These are phyloP conservation scores for Lumnitzera littorea DNA, from an alignment of 345 rosid genomes.

Conservation along the genomic window DNA sequence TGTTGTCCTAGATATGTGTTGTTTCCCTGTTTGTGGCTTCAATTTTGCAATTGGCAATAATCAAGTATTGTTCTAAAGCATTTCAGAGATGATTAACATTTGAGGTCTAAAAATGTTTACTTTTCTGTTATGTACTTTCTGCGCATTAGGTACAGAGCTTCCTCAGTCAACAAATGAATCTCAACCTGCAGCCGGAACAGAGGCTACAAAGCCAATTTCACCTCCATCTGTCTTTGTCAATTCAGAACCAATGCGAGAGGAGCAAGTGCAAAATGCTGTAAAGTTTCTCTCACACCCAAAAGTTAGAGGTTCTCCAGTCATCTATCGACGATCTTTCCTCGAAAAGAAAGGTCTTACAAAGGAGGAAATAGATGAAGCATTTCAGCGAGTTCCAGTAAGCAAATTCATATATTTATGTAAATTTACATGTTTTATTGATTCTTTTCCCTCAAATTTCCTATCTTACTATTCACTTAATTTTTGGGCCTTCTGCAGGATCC, in stretches of 20 bases:
- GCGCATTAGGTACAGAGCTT: conserved; percentile 31
- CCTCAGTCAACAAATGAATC: conserved; percentile 34
- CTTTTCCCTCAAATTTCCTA: not conserved
- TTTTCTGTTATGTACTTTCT: not conserved
- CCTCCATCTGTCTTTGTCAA: conserved; percentile 69
- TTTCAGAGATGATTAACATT: too few relatives aligned
- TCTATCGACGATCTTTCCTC: conserved; percentile 86
- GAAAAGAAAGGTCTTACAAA: conserved; percentile 94
- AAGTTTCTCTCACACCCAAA: conserved; percentile 95
- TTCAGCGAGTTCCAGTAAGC: conserved; percentile 84
- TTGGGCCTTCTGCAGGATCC: conserved; percentile 54
- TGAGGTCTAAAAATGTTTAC: too few relatives aligned
- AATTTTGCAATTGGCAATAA: too few relatives aligned
- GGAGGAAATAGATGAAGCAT: conserved; percentile 98
- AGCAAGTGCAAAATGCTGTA: conserved; percentile 88
- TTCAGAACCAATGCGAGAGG: conserved; percentile 87
- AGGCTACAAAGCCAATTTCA: conserved; percentile 33
- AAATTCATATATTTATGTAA: not conserved
- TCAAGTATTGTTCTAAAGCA: too few relatives aligned
- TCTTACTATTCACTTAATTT: conserved; percentile 1
- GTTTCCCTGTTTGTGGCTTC: too few relatives aligned
- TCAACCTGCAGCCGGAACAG: conserved; percentile 40
- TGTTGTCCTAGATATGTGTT: too few relatives aligned
- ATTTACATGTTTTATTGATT: not conserved
- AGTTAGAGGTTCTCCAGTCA: conserved; percentile 85